Evolutionary conservation across 2,329 filamentous ascomycete species (phyloP).

Genomic region (Penicillium sp.): DNA sequence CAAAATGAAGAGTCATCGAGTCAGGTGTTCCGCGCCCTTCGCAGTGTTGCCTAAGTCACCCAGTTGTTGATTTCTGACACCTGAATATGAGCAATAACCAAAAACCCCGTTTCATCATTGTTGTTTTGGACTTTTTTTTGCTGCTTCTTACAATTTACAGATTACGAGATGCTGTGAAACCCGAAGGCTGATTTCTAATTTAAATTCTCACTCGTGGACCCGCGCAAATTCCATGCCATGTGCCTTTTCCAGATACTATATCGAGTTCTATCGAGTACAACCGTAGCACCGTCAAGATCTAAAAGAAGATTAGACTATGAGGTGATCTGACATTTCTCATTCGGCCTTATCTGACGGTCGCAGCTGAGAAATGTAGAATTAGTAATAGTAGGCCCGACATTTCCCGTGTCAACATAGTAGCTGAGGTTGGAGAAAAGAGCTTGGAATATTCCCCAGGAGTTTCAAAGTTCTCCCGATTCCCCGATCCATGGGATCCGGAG

Average conservation of each 20-base stretch:
- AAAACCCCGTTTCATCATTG: background rate
- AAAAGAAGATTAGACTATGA: background rate
- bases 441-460: background rate
- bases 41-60: constrained; percentile 19
- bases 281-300: background rate
- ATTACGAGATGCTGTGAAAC: constrained; percentile 6
- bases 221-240: background rate
- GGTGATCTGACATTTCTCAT: background rate
- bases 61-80: background rate
- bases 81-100: background rate
- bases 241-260: background rate
- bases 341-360: constrained; percentile 1
- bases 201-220: background rate
- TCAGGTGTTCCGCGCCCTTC: constrained; percentile 12
- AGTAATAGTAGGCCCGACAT: background rate
- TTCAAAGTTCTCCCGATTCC: background rate
- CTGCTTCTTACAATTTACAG: background rate
- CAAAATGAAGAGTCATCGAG: constrained; percentile 13
- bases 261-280: background rate
- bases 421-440: background rate
- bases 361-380: background rate
- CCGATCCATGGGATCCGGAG: background rate
- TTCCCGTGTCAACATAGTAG: background rate
- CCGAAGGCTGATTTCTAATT: constrained; percentile 7
- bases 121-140: background rate